Base-by-base conservation (phyloP, 1,139 yeast genomes). In the Yamadazyma jaroonii region DNA sequence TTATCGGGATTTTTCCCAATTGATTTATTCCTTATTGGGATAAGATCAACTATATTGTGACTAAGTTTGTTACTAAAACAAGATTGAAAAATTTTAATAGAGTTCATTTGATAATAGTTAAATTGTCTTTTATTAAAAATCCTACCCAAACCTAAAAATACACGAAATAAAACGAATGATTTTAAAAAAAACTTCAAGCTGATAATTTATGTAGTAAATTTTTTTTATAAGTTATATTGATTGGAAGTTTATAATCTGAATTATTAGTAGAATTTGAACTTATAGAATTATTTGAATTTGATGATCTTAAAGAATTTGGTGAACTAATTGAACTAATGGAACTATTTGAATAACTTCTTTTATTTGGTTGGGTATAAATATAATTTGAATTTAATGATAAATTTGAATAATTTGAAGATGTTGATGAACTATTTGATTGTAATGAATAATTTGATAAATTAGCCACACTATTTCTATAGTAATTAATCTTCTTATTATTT, bases 391-490 rank as follows among this genome's bases (percentile, higher is more conserved):
- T 10, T 30, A 14, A 10, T 15, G 38, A 29, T 11, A 10, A 9
- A 27, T 22, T 23, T 12, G 27, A 20, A n/a, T 11, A 25, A 24
- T 11, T 30, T 22, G 40, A 37, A 9, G 29, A 10, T 4, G 17
- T 22, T 21, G 40, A 31, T 14, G 35, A n/a, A n/a, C n/a, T n/a
- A 13, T 17, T 25, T 8, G 33, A 22, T 22, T 29, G 9, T 23
- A 11, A 29, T 24, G 34, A 32, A 13, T 25, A 25, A 29, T 23
- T 32, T 21, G 34, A 36, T 20, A 31, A 37, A 23, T 31, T 34
- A 32, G 43, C 44, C 44, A 59, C 62, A 31, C 71, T 63, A 42
- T 64, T 56, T 43, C 71, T 59, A 60, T 69, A 69, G 50, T 62
- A 68, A 35, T 66, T 60, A 42, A 58, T 50, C 48, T 62, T 67